Evolutionary conservation across 768 basidiomycete species (phyloP).

Genomic region (Candolleomyces eurysporus): DNA sequence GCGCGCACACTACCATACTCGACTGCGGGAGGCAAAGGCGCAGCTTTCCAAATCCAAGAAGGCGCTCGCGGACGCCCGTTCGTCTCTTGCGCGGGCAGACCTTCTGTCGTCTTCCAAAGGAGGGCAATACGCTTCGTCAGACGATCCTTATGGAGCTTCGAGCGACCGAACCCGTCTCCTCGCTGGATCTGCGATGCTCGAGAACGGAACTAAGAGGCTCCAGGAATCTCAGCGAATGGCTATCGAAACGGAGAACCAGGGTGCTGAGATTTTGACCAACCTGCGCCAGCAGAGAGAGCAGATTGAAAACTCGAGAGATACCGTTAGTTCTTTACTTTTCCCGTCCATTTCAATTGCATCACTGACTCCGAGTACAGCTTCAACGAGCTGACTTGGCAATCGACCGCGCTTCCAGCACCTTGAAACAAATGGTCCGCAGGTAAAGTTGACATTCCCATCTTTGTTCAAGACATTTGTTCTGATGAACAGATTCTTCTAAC

Average conservation of each 20-base stretch:
- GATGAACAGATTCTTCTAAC: constrained; percentile 29
- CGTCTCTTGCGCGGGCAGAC: constrained; percentile 70
- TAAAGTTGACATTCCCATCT: constrained; percentile 36
- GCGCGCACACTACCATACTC: constrained; percentile 70
- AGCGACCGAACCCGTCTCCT: constrained; percentile 81
- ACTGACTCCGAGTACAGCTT: constrained; percentile 46
- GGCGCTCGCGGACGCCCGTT: constrained; percentile 68
- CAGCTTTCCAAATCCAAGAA: constrained; percentile 81
- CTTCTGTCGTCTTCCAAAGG: constrained; percentile 56
- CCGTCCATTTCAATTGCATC: constrained; percentile 1
- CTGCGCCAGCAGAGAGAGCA: constrained; percentile 88
- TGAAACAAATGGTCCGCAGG: constrained; percentile 96
- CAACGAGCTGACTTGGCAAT: constrained; percentile 85
- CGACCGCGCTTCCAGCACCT: constrained; percentile 85
- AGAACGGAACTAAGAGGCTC: constrained; percentile 81
- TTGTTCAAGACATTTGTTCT: constrained; percentile 13
- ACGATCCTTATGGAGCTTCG: constrained; percentile 74
- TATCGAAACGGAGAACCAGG: constrained; percentile 94
- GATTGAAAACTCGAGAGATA: constrained; percentile 90
- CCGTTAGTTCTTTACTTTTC: constrained; percentile 45
- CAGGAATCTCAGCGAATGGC: constrained; percentile 92
- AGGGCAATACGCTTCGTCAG: constrained; percentile 47
- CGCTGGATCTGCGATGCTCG: constrained; percentile 71
- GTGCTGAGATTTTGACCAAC: constrained; percentile 87
- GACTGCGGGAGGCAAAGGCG: constrained; percentile 72